Evolutionary conservation across 2,329 filamentous ascomycete genomes (phyloP).

Genomic region (Basipetospora chlamydospora): DNA sequence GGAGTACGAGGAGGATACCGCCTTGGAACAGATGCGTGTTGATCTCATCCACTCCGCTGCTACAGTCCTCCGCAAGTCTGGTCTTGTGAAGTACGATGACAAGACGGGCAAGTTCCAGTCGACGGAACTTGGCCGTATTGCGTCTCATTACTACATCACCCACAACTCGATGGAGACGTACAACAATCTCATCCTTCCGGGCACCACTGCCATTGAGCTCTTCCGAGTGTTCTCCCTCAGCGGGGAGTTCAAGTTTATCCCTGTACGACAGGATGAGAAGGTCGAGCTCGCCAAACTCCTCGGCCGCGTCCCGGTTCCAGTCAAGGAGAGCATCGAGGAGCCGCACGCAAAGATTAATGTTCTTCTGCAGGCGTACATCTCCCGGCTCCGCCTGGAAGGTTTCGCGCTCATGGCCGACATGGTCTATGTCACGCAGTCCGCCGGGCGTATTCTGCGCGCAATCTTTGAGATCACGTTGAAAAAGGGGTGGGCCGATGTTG

Average conservation of each 20-base stretch:
- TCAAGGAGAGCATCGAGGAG: slow-evolving; percentile 96
- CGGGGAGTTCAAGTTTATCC: slow-evolving; percentile 98
- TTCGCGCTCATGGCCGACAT: slow-evolving; percentile 95
- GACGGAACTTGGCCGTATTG: slow-evolving; percentile 87
- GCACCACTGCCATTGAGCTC: slow-evolving; percentile 83
- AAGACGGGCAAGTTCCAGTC: slow-evolving; percentile 77
- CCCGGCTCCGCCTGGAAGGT: slow-evolving; percentile 82
- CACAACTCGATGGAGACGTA: slow-evolving; percentile 95
- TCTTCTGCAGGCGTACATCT: slow-evolving; percentile 90
- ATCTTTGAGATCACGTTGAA: slow-evolving; percentile 96
- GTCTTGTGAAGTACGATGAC: slow-evolving; percentile 88
- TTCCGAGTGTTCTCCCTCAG: slow-evolving; percentile 94
- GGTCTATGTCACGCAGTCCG: slow-evolving; percentile 96
- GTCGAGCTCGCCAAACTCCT: slow-evolving; percentile 86
- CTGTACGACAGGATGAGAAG: slow-evolving; percentile 94
- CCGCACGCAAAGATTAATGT: slow-evolving; percentile 97
- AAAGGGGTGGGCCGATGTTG: slow-evolving; percentile 89
- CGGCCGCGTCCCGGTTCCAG: slow-evolving; percentile 79
- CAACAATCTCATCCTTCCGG: slow-evolving; percentile 86
- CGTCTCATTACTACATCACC: slow-evolving; percentile 97
- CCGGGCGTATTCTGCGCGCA: slow-evolving; percentile 85
- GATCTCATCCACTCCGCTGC: slow-evolving; percentile 93
- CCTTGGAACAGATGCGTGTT: slow-evolving; percentile 91
- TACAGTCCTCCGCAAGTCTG: slow-evolving; percentile 70
- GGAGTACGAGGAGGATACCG: slow-evolving; percentile 86